Evolutionary conservation across 371 early-diverging fungal genomes (phyloP).

Genomic region (Mortierella polycephala): DNA sequence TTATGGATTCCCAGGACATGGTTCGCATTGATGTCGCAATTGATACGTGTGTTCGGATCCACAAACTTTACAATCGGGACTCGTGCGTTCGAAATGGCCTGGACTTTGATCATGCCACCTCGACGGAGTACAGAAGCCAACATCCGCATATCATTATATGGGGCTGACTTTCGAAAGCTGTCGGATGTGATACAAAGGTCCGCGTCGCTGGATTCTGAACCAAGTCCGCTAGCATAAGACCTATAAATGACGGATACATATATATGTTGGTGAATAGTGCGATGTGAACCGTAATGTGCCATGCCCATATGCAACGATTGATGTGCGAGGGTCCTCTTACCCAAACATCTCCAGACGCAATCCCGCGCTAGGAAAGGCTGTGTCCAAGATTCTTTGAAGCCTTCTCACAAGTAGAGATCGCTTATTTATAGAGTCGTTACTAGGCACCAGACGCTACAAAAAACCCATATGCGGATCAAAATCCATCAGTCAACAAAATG

Average conservation of each 20-base stretch:
- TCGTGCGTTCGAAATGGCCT: conserved; percentile 27
- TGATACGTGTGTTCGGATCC: conserved; percentile 30
- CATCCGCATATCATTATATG: conserved; percentile 27
- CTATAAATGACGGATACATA: conserved; percentile 5
- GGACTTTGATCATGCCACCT: conserved; percentile 30
- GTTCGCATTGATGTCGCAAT: conserved; percentile 80
- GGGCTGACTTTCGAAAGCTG: conserved; percentile 5
- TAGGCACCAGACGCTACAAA: conserved; percentile 20
- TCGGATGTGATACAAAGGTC: conserved; percentile 45
- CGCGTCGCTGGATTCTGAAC: conserved; percentile 40
- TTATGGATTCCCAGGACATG: conserved; percentile 79
- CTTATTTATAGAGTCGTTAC: conserved; percentile 10
- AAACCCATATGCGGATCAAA: background rate
- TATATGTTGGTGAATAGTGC: background rate
- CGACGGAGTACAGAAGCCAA: conserved; percentile 15
- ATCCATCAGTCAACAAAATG: background rate
- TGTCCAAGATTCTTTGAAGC: conserved; percentile 24
- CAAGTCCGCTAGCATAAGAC: conserved; percentile 44
- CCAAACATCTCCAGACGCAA: conserved; percentile 34
- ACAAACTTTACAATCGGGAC: conserved; percentile 53
- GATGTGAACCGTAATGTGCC: too few species aligned
- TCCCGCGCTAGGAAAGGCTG: conserved; percentile 8
- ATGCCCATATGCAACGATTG: too few species aligned
- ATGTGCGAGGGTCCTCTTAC: conserved; percentile 7
- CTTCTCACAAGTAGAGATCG: conserved; percentile 13